Conservation (phyloP, 306 rosid genomes). For the Prunus fruticosa region DNA sequence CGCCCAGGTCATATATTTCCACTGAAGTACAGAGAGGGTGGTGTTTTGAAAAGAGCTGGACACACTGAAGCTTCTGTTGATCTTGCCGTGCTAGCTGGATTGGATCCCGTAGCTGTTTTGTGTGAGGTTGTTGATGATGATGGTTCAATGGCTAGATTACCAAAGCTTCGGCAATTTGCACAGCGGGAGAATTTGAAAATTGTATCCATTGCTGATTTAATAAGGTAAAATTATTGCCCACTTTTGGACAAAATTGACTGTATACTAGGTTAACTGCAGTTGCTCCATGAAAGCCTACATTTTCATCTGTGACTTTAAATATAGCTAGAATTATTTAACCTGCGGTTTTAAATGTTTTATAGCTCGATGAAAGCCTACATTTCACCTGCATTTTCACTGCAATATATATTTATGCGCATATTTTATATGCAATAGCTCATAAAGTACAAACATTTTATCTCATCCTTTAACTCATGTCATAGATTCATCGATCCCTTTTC, state of each 20-base stretch:
- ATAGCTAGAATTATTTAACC: too few relatives aligned
- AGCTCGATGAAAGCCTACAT: not conserved
- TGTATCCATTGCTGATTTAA: constrained; percentile 86
- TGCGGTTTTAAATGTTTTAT: not conserved
- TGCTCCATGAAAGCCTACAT: not conserved
- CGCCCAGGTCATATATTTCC: constrained; percentile 98
- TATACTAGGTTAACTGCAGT: too few relatives aligned
- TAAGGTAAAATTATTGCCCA: constrained; percentile 45
- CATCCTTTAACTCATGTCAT: not conserved
- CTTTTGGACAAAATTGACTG: too few relatives aligned
- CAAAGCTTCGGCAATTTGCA: constrained; percentile 82
- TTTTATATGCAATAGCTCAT: not conserved
- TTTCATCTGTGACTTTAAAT: not conserved
- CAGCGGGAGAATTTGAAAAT: constrained; percentile 70
- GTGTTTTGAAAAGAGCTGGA: constrained; percentile 95
- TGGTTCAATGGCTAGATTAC: constrained; percentile 97
- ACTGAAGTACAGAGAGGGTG: constrained; percentile 87
- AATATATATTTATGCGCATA: too few relatives aligned
- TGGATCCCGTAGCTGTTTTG: constrained; percentile 70
- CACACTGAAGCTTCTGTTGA: constrained; percentile 98
- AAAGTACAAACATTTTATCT: not conserved
- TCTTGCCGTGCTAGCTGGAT: constrained; percentile 82
- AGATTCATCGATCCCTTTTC: not conserved
- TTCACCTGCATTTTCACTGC: not conserved
- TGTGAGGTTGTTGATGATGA: constrained; percentile 98